Conservation (phyloP, 2,329 filamentous ascomycete genomes). For the Botrytis deweyae region DNA sequence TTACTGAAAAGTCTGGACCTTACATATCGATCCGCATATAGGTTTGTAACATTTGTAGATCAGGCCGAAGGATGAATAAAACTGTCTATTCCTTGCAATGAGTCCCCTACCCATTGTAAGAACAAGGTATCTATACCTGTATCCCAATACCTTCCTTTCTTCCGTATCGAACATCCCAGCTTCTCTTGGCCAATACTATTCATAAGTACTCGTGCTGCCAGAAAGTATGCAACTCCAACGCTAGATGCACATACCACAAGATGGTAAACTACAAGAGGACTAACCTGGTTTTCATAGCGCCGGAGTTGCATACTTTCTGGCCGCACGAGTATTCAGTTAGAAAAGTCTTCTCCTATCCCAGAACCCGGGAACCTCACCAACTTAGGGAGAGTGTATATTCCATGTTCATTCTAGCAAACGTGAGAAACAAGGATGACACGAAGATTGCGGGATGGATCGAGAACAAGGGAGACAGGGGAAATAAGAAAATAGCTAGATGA, state of each 20-base stretch:
- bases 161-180: constrained; percentile 1
- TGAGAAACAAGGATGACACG: constrained; percentile 16
- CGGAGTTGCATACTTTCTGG: no score
- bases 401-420: background rate
- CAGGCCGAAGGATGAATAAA: background rate
- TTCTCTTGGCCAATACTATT: background rate
- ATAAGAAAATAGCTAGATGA: background rate
- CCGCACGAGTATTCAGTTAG: background rate
- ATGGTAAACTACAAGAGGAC: no score
- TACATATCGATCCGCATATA: constrained; percentile 19
- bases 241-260: no score
- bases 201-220: no score
- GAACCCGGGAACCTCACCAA: background rate
- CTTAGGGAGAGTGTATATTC: background rate
- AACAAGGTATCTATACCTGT: background rate
- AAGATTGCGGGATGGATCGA: background rate
- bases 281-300: no score
- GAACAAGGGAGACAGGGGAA: background rate
- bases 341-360: background rate
- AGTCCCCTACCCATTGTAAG: background rate
- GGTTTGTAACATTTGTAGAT: constrained; percentile 6
- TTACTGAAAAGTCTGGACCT: constrained; percentile 10
- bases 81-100: background rate
- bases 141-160: background rate
- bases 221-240: no score